These are phyloP conservation scores for Eucalyptus curtisii DNA, from an alignment of 345 rosid species.

Conservation along the genomic window DNA sequence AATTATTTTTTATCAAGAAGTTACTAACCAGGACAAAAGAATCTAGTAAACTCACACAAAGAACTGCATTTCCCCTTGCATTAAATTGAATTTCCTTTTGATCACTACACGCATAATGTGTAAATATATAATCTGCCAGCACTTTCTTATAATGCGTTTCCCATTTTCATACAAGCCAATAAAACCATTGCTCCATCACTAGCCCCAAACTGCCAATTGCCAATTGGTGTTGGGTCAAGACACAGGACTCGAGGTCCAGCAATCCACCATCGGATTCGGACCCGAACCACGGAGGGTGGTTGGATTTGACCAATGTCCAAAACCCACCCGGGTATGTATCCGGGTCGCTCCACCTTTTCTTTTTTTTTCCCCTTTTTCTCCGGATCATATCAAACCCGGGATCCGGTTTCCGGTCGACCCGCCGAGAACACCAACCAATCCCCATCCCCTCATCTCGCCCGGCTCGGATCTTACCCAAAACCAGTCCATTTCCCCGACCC, in stretches of 20 bases:
- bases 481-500: conserved; percentile 13
- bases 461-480: not conserved
- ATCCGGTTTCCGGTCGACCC: not conserved
- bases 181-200: too few relatives aligned
- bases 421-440: not conserved
- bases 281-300: not conserved
- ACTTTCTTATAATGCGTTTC: not conserved
- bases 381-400: not conserved
- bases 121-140: not conserved
- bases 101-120: not conserved
- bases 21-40: not conserved
- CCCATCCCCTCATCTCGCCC: not conserved
- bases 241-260: not conserved
- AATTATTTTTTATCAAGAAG: not conserved
- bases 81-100: not conserved
- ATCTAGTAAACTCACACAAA: not conserved
- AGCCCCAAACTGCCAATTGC: not conserved
- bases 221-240: not conserved
- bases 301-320: not conserved
- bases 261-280: not conserved
- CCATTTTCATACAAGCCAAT: not conserved
- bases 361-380: not conserved
- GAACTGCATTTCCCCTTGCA: not conserved
- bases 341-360: not conserved
- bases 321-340: not conserved